Percentiles rank a stretch among this genome's conserved stretches.
phyloP scores from a whole-genome alignment of 768 basidiomycete species.

The Collybia nuda region DNA sequence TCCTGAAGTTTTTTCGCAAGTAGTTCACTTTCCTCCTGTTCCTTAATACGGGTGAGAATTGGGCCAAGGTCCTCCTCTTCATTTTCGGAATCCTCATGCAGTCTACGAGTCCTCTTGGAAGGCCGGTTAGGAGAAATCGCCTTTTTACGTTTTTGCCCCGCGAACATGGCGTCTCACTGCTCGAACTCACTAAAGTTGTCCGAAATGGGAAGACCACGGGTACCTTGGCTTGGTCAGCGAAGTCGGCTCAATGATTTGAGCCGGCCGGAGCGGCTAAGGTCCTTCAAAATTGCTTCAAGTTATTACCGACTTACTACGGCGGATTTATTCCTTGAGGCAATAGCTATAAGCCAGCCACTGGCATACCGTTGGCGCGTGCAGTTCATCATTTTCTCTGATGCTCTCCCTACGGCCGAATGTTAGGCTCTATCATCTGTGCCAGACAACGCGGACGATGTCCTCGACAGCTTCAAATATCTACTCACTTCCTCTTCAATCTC shows the following conservation, averaged over 20 bases:
- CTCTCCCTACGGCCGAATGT: slow-evolving; percentile 25
- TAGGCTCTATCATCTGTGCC: slow-evolving; percentile 20
- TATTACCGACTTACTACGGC: no score
- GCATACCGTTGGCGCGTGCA: no score
- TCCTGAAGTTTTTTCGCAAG: slow-evolving; percentile 34
- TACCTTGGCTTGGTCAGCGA: no score
- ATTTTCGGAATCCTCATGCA: slow-evolving; percentile 18
- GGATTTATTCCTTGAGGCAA: no score
- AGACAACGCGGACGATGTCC: slow-evolving; percentile 39
- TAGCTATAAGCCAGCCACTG: no score
- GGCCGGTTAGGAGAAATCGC: neutral
- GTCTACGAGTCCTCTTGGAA: slow-evolving; percentile 18
- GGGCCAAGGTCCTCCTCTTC: slow-evolving; percentile 39
- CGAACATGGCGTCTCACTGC: neutral
- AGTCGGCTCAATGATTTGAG: no score
- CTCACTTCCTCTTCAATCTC: slow-evolving; percentile 56
- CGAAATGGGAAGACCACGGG: no score
- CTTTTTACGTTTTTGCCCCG: neutral
- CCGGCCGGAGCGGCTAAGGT: no score
- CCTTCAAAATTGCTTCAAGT: no score
- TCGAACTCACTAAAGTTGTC: no score
- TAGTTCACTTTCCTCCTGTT: slow-evolving; percentile 42
- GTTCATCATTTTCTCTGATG: slow-evolving; percentile 16
- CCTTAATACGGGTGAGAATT: slow-evolving; percentile 39
- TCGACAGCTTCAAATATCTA: slow-evolving; percentile 26